A percentile compares a stretch with the other conserved stretches of the same genome.
Conservation (phyloP, 352 stramenopile genomes). For the Pythium guiyangense region DNA sequence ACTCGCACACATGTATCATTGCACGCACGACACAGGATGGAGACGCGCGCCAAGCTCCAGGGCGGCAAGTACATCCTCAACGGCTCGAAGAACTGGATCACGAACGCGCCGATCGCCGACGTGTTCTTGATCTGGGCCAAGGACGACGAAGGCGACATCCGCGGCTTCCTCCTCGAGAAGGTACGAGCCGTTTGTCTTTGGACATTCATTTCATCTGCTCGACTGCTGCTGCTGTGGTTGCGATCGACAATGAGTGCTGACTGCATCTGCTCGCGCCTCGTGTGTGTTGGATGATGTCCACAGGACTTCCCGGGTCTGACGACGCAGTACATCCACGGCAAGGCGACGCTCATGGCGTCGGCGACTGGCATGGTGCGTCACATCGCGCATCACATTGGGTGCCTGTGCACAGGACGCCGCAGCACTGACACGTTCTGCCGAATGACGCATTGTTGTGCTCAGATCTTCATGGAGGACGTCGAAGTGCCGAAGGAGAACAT, state of each 20-base stretch:
- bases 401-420: background rate
- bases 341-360: conserved; percentile 93
- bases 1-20: background rate
- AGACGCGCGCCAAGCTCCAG: conserved; percentile 88
- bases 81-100: conserved; percentile 96
- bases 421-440: background rate
- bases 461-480: conserved; percentile 98
- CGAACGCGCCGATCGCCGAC: conserved; percentile 96
- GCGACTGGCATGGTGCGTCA: conserved; percentile 88
- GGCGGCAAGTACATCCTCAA: conserved; percentile 95
- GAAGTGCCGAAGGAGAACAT: conserved; percentile 93
- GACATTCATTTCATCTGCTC: background rate
- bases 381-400: background rate
- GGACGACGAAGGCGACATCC: conserved; percentile 92
- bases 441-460: background rate
- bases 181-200: conserved; percentile 13
- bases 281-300: background rate
- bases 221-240: background rate
- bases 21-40: conserved; percentile 71
- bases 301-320: conserved; percentile 89
- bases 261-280: background rate
- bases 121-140: conserved; percentile 97
- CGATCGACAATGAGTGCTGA: background rate
- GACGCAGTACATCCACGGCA: conserved; percentile 95
- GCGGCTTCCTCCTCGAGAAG: conserved; percentile 95